phyloP scores from a whole-genome alignment of 2,329 filamentous ascomycete genomes.

The Diaporthe sp. region DNA sequence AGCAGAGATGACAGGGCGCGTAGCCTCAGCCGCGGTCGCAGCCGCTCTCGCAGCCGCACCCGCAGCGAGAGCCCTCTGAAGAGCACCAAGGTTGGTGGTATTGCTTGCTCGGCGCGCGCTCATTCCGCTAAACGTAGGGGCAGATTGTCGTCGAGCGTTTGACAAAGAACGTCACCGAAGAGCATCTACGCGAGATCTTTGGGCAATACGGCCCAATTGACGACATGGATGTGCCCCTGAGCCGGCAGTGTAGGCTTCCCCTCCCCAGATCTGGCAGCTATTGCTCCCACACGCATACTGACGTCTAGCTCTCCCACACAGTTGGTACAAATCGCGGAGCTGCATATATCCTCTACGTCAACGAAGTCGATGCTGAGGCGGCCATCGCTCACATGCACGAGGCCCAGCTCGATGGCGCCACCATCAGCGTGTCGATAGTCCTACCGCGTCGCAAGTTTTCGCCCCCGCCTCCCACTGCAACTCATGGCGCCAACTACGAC shows the following conservation, averaged over 20 bases:
- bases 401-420: slow-evolving; percentile 88
- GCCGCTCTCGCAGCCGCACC: slow-evolving; percentile 54
- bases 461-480: slow-evolving; percentile 80
- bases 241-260: slow-evolving; percentile 78
- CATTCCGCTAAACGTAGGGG: slow-evolving; percentile 32
- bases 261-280: slow-evolving; percentile 2
- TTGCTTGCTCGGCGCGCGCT: slow-evolving; percentile 32
- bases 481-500: slow-evolving; percentile 72
- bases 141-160: slow-evolving; percentile 97
- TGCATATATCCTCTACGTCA: slow-evolving; percentile 89
- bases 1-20: slow-evolving; percentile 53
- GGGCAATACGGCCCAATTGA: slow-evolving; percentile 87
- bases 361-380: slow-evolving; percentile 83
- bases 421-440: slow-evolving; percentile 90
- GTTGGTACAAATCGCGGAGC: slow-evolving; percentile 89
- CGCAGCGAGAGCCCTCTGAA: slow-evolving; percentile 55
- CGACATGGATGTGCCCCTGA: slow-evolving; percentile 91
- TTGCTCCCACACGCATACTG: slow-evolving; percentile 2
- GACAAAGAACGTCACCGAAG: slow-evolving; percentile 93
- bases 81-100: slow-evolving; percentile 66
- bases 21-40: slow-evolving; percentile 53
- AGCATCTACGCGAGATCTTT: slow-evolving; percentile 93
- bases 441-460: slow-evolving; percentile 87
- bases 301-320: slow-evolving; percentile 26
- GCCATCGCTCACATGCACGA: slow-evolving; percentile 99